Conservation (phyloP, 176 grass and related monocot species). For the Zea luxurians region DNA sequence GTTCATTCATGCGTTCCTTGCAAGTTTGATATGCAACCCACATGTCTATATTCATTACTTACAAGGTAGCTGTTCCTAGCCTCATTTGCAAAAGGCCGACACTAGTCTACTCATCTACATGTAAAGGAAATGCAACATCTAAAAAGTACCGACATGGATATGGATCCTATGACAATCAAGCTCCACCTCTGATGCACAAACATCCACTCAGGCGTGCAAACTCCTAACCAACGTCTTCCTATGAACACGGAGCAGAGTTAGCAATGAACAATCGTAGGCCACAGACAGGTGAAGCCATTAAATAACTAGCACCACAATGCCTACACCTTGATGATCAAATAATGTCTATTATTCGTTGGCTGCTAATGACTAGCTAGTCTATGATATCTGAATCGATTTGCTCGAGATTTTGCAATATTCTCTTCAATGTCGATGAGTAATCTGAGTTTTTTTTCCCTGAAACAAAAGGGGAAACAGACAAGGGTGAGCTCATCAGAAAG, state of each 20-base stretch:
- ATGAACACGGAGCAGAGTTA: not conserved
- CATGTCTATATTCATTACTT: not conserved
- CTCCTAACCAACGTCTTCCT: not conserved
- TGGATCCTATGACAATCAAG: not conserved
- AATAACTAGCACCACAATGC: not conserved
- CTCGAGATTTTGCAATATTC: not conserved
- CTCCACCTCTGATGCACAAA: not conserved
- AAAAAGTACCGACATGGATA: not conserved
- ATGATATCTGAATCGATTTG: no score
- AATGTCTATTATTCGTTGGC: not conserved
- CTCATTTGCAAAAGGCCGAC: not conserved
- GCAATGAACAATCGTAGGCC: not conserved
- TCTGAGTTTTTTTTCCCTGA: slow-evolving; percentile 62
- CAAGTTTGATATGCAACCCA: not conserved
- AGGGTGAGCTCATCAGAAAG: not conserved
- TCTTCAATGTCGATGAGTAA: slow-evolving; percentile 60
- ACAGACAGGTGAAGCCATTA: not conserved
- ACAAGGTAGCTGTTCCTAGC: not conserved
- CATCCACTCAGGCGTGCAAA: not conserved
- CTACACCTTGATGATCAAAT: not conserved
- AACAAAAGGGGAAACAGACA: slow-evolving; percentile 9
- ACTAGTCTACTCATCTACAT: not conserved
- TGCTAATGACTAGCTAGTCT: no score
- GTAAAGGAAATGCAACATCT: not conserved
- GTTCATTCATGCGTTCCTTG: not conserved